A percentile compares a stretch with the other conserved stretches of the same genome.
Conservation (phyloP, 2,329 filamentous ascomycete species). For the Atkinsonella hypoxylon region DNA sequence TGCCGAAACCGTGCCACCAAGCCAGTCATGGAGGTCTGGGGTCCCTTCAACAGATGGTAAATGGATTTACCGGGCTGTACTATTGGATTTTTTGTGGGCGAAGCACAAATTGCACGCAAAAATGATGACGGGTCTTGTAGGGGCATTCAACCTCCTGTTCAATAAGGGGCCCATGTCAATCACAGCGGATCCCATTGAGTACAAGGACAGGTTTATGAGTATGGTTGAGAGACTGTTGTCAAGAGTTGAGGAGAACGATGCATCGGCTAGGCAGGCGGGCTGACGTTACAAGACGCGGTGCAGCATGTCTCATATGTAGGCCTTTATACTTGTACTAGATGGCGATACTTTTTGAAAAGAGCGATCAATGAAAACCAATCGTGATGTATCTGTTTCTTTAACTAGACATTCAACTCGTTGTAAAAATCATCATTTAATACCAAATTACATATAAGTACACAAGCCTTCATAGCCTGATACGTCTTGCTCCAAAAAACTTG, state of each 20-base stretch:
- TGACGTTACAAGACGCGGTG: background rate
- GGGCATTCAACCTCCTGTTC: conserved; percentile 49
- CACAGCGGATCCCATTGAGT: conserved; percentile 57
- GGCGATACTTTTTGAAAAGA: background rate
- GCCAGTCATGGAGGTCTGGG: conserved; percentile 45
- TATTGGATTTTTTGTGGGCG: conserved; percentile 71
- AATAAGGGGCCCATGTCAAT: conserved; percentile 62
- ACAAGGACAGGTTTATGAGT: conserved; percentile 40
- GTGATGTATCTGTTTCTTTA: too few relatives aligned
- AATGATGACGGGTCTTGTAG: conserved; percentile 53
- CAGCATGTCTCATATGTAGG: background rate
- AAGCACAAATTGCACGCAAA: conserved; percentile 57
- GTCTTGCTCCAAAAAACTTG: too few relatives aligned
- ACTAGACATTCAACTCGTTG: too few relatives aligned
- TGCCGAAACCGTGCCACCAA: conserved; percentile 1
- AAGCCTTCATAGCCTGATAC: too few relatives aligned
- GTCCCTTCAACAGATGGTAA: conserved; percentile 48
- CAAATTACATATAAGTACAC: too few relatives aligned
- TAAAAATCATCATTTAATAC: too few relatives aligned
- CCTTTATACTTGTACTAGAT: background rate
- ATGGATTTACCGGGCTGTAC: conserved; percentile 53
- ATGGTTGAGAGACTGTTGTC: conserved; percentile 33
- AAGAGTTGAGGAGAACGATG: background rate
- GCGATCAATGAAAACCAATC: background rate
- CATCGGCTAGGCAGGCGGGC: background rate